Evolutionary conservation across 1,139 yeast species (phyloP), one percentile per base, ranked within the genome.

Genomic region (Saccharomyces hybrid): DNA sequence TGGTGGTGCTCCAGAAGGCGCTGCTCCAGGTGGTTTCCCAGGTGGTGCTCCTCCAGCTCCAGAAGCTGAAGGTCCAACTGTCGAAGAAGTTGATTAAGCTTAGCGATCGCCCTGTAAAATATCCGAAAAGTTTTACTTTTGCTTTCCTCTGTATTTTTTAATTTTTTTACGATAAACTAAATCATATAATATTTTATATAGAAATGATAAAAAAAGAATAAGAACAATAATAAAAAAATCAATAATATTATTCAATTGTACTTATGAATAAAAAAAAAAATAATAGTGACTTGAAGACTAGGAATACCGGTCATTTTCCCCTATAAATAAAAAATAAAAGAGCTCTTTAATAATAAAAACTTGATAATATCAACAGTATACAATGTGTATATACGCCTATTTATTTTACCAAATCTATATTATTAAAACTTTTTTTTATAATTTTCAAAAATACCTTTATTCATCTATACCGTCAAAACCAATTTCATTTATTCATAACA

Each of bases 51-150:
- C 82, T 64, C 84, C 81, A 68, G 84, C 82, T 68, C 83, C 84
- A 66, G 82, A 79, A 64, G 81, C 81, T 71, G 89, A 84, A 68
- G 93, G 93, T 68, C 96, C 96, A 76, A 87, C 95, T 71, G 96
- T 88, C 67, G 96, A 88, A 81, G 96, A 88, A 80, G 95, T 88
- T 73, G 96, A 88, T 77, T 88, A 86, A 76, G 64, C 68, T 55
- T 16, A 38, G 23, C 20, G 44, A 16, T 20, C 11, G 44, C 25
- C 44, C 20, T 38, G 44, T 38, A 38, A 38, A 38, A 38, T 38
- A 38, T 38, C 25, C 44, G 11, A 38, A 38, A 20, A 38, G 13
- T 38, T 38, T 38, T 20, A 14, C 20, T 20, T 34, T 38, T 38
- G 44, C 44, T 38, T 38, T 38, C 44, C 44, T 38, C 20, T 38